Percentiles rank a stretch among this genome's conserved stretches.
Evolutionary conservation across 163 green algal genomes (phyloP).

Genomic region (Chlamydomonas reinhardtii): DNA sequence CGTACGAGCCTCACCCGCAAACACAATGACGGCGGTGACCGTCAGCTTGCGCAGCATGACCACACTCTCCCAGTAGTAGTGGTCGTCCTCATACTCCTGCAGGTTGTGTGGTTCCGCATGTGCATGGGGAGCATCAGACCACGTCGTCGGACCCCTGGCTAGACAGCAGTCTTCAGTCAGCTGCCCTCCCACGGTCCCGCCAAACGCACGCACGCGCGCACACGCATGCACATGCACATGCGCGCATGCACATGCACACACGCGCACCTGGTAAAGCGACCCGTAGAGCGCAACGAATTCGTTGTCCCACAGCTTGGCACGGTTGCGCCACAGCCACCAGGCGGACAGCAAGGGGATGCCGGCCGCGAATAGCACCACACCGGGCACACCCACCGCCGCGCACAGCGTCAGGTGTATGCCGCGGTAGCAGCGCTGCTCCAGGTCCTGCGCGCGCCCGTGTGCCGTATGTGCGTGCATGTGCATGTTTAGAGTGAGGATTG

Average conservation of each 20-base stretch:
- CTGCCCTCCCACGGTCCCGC: too few species aligned
- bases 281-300: neutral
- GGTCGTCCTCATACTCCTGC: neutral
- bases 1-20: neutral
- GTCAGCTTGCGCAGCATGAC: constrained; percentile 47
- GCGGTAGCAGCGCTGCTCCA: constrained; percentile 15
- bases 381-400: neutral
- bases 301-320: neutral
- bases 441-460: neutral
- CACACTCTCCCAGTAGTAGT: constrained; percentile 47
- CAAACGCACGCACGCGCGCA: too few species aligned
- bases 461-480: too few species aligned
- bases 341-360: constrained; percentile 19
- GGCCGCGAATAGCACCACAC: constrained; percentile 29
- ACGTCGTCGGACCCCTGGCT: too few species aligned
- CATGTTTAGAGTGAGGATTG: too few species aligned
- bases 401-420: neutral
- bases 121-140: neutral
- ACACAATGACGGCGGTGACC: constrained; percentile 20
- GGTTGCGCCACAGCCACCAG: constrained; percentile 29
- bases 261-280: constrained; percentile 3
- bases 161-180: too few species aligned
- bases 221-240: neutral
- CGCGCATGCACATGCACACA: too few species aligned
- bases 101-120: neutral